A percentile compares a stretch with the other conserved stretches of the same genome.
Evolutionary conservation across 139 green algal genomes (phyloP).

Genomic region (Picochlorum sp.): DNA sequence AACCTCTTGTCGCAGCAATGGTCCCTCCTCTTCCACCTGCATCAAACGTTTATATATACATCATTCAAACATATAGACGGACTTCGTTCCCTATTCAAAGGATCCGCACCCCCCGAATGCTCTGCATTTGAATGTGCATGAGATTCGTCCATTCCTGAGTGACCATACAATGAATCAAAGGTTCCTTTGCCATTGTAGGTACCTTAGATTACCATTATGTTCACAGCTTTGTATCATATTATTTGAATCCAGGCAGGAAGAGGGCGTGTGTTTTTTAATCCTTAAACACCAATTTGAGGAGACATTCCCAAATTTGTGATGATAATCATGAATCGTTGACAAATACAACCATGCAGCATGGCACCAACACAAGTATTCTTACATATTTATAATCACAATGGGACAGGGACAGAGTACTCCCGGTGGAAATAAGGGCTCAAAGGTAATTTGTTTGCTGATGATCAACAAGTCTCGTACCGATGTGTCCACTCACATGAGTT

Average conservation of each 20-base stretch:
- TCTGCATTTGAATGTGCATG: too few species aligned
- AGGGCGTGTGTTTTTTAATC: too few species aligned
- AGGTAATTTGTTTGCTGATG: not conserved
- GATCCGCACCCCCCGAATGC: too few species aligned
- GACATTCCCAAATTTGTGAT: too few species aligned
- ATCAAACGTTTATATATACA: not conserved
- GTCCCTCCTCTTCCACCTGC: not conserved
- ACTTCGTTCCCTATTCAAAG: too few species aligned
- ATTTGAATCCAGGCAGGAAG: too few species aligned
- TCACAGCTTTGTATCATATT: too few species aligned
- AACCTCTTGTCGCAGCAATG: not conserved
- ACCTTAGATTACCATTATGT: too few species aligned
- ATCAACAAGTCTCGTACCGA: not conserved
- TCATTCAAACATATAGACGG: not conserved
- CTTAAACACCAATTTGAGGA: too few species aligned
- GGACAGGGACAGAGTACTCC: slow-evolving; percentile 13
- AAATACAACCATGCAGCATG: not conserved
- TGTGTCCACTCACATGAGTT: not conserved
- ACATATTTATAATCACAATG: slow-evolving; percentile 2
- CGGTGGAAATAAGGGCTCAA: not conserved
- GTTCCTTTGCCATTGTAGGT: too few species aligned
- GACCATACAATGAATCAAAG: too few species aligned
- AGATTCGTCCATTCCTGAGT: too few species aligned
- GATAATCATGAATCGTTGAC: not conserved
- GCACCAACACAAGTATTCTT: not conserved